Percentiles rank a stretch among this genome's conserved stretches.
Evolutionary conservation across 2,329 filamentous ascomycete species (phyloP).

Genomic region (Xylariaceae sp.): DNA sequence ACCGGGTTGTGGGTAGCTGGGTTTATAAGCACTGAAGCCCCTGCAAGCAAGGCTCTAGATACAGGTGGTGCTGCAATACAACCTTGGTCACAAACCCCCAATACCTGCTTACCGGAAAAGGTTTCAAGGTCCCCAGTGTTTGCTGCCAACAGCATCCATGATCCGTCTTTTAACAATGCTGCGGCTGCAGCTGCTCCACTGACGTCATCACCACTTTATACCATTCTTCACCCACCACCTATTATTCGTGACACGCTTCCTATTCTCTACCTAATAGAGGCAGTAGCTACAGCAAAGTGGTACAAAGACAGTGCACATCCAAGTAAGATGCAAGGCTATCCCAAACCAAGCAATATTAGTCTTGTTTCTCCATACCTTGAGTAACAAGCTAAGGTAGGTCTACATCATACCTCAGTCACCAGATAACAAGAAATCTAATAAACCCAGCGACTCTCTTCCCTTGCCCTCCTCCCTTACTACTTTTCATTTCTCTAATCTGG

Average conservation of each 20-base stretch:
- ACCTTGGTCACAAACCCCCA: no score
- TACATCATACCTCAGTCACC: constrained; percentile 20
- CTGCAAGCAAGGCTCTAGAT: no score
- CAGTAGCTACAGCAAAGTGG: neutral
- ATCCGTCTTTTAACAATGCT: constrained; percentile 11
- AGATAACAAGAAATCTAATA: constrained; percentile 9
- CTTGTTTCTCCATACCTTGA: neutral
- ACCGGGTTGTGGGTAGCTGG: no score
- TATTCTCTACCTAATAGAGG: no score
- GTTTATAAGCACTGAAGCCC: no score
- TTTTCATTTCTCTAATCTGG: neutral
- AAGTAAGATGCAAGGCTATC: constrained; percentile 23
- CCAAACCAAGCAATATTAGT: constrained; percentile 2
- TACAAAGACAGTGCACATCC: constrained; percentile 20
- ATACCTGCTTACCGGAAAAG: no score
- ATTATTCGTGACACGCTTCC: constrained; percentile 1
- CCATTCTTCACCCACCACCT: constrained; percentile 1
- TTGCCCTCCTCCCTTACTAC: neutral
- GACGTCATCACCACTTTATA: constrained; percentile 21
- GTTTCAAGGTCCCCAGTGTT: constrained; percentile 3
- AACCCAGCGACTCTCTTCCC: neutral
- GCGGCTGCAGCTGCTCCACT: neutral
- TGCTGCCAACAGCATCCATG: neutral
- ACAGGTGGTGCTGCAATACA: no score
- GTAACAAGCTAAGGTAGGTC: constrained; percentile 12